These are phyloP conservation scores for Ophiocytium majus DNA, from an alignment of 352 stramenopile species.

Conservation along the genomic window DNA sequence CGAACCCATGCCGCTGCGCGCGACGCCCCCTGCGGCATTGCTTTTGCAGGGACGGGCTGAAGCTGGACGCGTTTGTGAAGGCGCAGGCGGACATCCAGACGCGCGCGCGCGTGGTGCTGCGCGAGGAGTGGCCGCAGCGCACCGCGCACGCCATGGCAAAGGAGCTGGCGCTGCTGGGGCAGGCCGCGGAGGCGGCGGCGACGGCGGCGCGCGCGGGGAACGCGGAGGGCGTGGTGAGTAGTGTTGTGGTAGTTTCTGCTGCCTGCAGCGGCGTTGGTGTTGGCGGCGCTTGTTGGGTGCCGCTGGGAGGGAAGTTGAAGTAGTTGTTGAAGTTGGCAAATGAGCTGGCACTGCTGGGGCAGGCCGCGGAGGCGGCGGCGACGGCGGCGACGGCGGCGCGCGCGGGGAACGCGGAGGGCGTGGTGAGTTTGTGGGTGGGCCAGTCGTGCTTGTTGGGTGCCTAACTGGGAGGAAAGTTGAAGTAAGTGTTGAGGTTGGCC, in stretches of 20 bases:
- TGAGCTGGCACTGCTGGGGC: not conserved
- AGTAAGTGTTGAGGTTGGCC: too few relatives aligned
- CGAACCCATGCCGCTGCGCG: too few relatives aligned
- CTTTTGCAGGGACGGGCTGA: slow-evolving; percentile 32
- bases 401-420: not conserved
- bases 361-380: slow-evolving; percentile 11
- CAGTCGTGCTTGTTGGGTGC: not conserved
- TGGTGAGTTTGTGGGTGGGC: not conserved
- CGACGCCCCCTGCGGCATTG: too few relatives aligned
- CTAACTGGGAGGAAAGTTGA: too few relatives aligned
- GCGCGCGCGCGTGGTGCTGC: slow-evolving; percentile 28
- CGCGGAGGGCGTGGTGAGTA: not conserved
- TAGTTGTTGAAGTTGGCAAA: too few relatives aligned
- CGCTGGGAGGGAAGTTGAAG: too few relatives aligned
- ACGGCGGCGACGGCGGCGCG: not conserved
- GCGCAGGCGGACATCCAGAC: slow-evolving; percentile 37
- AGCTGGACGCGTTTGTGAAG: slow-evolving; percentile 32
- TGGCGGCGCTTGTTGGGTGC: not conserved
- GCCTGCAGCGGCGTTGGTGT: not conserved
- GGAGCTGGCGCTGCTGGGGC: not conserved
- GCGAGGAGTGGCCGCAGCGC: slow-evolving; percentile 50
- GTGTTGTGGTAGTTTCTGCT: not conserved
- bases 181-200: slow-evolving; percentile 2
- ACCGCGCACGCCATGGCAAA: slow-evolving; percentile 29
- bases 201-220: not conserved